Evolutionary conservation across 2,329 filamentous ascomycete genomes (phyloP).

Genomic region (Hypoxylon sp.): DNA sequence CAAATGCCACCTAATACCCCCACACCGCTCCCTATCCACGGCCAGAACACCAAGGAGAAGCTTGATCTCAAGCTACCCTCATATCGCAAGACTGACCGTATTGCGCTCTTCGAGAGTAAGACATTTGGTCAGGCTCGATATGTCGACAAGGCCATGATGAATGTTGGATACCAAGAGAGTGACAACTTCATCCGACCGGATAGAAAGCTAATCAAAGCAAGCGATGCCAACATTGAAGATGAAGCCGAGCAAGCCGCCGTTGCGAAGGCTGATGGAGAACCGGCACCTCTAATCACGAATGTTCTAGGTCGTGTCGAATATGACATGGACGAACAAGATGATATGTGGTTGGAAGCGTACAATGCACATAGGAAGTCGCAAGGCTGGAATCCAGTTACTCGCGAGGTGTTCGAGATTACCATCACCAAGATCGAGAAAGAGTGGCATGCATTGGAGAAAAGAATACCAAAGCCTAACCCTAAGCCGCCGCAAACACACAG

Average conservation of each 20-base stretch:
- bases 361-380: conserved; percentile 81
- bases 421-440: conserved; percentile 99
- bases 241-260: conserved; percentile 62
- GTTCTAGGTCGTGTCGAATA: conserved; percentile 90
- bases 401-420: conserved; percentile 95
- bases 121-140: conserved; percentile 87
- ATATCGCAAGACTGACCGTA: conserved; percentile 82
- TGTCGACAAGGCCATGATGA: conserved; percentile 96
- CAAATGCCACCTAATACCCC: conserved; percentile 64
- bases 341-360: conserved; percentile 90
- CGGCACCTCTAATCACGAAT: conserved; percentile 55
- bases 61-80: conserved; percentile 81
- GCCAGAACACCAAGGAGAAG: conserved; percentile 83
- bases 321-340: conserved; percentile 99
- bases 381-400: conserved; percentile 84
- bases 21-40: conserved; percentile 79
- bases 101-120: conserved; percentile 84
- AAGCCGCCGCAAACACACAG: conserved; percentile 95
- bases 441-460: conserved; percentile 95
- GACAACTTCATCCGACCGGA: conserved; percentile 87
- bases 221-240: conserved; percentile 69
- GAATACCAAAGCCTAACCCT: conserved; percentile 96
- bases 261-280: conserved; percentile 69
- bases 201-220: conserved; percentile 74
- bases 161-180: conserved; percentile 94